Evolutionary conservation across 1,139 yeast genomes (phyloP), one percentile per base, ranked within the genome.

Genomic region (Candida anutae): DNA sequence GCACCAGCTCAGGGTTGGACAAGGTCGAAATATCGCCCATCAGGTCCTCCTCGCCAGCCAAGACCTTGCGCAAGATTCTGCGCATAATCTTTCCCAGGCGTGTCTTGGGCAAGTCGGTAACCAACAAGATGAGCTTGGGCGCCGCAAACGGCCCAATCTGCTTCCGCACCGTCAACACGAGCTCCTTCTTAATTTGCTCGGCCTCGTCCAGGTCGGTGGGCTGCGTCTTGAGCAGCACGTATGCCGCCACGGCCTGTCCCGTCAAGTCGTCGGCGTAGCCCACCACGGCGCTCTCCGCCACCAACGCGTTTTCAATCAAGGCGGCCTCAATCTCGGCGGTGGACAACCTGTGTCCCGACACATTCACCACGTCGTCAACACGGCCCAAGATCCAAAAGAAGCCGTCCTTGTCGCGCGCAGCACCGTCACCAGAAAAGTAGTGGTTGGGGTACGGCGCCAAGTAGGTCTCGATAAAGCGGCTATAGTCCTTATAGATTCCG

Each of bases 61-160:
- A 62, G 29, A 79, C 75, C 58, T 80, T 80, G 57, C 90, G 71
- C 50, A 80, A 68, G 43, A 80, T 78, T 63, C 90, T 71, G 68
- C 90, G 74, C 90, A 80, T 80, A 38, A 80, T 78, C 60, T 80
- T 80, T 48, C 90, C 90, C 1, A 85, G 77, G 62, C 90, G 73
- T 6, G 90, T 80, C 67, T 80, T 80, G 49, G 90, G 90, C 48
- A 80, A 70, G 47, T 80, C 90, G 44, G 77, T 80, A 32, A 80
- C 84, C 33, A 80, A 57, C 34, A 79, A 62, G 42, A 79, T 77
- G 42, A 74, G 53, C 56, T 80, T 80, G 29, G 90, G 90, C 21
- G 90, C 84, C 18, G 90, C 90, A 54, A 80, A 80, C 28, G 90
- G 88, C 15, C 90, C 90, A 48, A 80, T 80, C 53, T 79, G 88